Percentiles rank a stretch among this genome's conserved stretches.
phyloP scores from a whole-genome alignment of 1,139 yeast species.

The Sugiyamaella sp. region DNA sequence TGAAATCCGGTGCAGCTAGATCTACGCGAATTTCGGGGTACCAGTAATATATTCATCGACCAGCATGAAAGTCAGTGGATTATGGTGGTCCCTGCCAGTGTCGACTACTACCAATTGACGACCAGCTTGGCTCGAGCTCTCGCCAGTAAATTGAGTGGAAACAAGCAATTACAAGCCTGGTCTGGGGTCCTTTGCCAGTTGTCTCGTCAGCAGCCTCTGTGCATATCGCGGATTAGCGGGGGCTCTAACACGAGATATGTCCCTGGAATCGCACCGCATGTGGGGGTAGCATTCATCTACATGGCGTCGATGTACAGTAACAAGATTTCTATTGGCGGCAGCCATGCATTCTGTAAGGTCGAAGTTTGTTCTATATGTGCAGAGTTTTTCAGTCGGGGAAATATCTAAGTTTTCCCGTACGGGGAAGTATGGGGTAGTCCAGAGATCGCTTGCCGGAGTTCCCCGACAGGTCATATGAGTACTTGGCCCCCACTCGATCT shows the following conservation, averaged over 20 bases:
- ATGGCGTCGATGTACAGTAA: not conserved
- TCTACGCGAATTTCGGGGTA: not conserved
- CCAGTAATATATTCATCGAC: not conserved
- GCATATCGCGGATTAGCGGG: conserved; percentile 18
- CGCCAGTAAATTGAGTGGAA: too few relatives aligned
- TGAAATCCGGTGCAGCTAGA: not conserved
- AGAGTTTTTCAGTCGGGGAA: not conserved
- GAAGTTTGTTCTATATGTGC: not conserved
- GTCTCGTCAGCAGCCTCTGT: not conserved
- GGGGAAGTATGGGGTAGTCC: not conserved
- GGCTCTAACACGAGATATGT: not conserved
- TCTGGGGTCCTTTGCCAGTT: too few relatives aligned
- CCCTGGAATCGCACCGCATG: conserved; percentile 3
- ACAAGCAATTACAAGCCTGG: too few relatives aligned
- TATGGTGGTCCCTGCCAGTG: not conserved
- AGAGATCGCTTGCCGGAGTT: not conserved
- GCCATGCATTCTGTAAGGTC: not conserved
- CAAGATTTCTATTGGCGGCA: not conserved
- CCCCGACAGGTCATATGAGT: conserved; percentile 5
- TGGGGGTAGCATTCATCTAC: not conserved
- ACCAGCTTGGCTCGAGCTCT: too few relatives aligned
- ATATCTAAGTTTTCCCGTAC: conserved; percentile 1
- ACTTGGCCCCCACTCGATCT: not conserved
- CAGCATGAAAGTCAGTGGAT: not conserved
- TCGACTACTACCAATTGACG: too few relatives aligned